These are phyloP conservation scores for Cubamyces lactineus DNA, from an alignment of 768 basidiomycete species.

Conservation along the genomic window DNA sequence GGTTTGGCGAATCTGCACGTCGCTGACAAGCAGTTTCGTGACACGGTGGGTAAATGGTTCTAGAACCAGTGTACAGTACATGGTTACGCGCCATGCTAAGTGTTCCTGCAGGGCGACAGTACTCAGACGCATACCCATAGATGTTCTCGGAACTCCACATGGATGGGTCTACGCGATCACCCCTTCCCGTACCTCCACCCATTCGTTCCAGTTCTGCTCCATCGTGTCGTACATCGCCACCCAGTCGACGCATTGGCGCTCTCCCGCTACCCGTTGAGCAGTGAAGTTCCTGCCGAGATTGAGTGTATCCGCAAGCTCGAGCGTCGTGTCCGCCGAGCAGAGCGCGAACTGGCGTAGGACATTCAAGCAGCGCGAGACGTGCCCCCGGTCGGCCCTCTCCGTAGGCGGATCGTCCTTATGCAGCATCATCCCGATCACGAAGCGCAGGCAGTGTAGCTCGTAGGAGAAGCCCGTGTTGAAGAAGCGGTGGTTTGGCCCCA, in stretches of 20 bases:
- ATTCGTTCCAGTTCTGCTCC: conserved; percentile 15
- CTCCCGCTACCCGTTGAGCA: conserved; percentile 3
- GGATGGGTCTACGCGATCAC: no score
- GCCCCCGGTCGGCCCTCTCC: conserved; percentile 5
- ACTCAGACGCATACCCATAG: no score
- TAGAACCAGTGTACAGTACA: no score
- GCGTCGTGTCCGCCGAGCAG: conserved; percentile 37
- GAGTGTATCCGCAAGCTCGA: conserved; percentile 29
- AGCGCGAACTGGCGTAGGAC: conserved; percentile 37
- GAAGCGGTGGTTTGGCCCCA: conserved; percentile 33
- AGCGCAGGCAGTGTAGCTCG: conserved; percentile 30
- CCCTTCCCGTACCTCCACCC: conserved; percentile 7
- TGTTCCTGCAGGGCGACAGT: no score
- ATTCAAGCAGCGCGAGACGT: conserved; percentile 37
- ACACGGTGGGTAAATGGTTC: no score
- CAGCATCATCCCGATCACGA: conserved; percentile 15
- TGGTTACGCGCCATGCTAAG: no score
- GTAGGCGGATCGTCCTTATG: conserved; percentile 2
- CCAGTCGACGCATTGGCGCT: conserved; percentile 14
- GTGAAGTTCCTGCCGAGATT: conserved; percentile 2
- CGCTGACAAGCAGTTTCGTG: no score
- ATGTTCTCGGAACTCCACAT: no score
- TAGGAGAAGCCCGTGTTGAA: conserved; percentile 33
- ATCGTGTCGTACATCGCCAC: conserved; percentile 18
- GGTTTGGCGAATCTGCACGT: no score